Evolutionary conservation across 116 monocot genomes (phyloP).

Genomic region (Papilionanthe hybrid): DNA sequence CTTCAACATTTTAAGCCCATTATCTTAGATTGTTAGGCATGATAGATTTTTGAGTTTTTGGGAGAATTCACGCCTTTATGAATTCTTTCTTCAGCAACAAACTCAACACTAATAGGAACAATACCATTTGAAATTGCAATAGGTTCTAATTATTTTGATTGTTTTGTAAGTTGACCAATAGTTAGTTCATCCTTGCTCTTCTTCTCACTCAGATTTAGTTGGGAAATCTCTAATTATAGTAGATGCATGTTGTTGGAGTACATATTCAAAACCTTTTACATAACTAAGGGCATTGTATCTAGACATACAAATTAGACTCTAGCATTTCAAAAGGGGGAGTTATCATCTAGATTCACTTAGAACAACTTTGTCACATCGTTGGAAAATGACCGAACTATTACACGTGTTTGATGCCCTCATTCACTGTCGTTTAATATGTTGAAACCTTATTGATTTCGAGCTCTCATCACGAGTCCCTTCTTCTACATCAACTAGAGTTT

Average conservation of each 20-base stretch:
- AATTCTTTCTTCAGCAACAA: slow-evolving; percentile 12
- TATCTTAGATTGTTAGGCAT: slow-evolving; percentile 3
- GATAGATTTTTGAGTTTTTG: not conserved
- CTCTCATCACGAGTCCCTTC: too few species aligned
- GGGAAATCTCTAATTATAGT: slow-evolving; percentile 8
- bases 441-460: too few species aligned
- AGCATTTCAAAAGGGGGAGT: slow-evolving; percentile 18
- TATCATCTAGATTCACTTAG: slow-evolving; percentile 28
- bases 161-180: slow-evolving; percentile 4
- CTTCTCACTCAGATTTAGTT: not conserved
- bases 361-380: slow-evolving; percentile 65
- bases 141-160: not conserved
- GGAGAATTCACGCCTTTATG: not conserved
- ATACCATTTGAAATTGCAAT: not conserved
- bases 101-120: slow-evolving; percentile 1
- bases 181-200: slow-evolving; percentile 10
- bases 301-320: slow-evolving; percentile 71
- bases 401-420: slow-evolving; percentile 55
- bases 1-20: slow-evolving; percentile 5
- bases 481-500: too few species aligned
- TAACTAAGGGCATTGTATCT: slow-evolving; percentile 31
- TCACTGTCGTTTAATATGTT: too few species aligned
- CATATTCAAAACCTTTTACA: slow-evolving; percentile 19
- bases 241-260: slow-evolving; percentile 11
- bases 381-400: slow-evolving; percentile 76